A percentile compares a stretch with the other conserved stretches of the same genome.
Evolutionary conservation across 768 basidiomycete species (phyloP).

Genomic region (Phylloporus sp.): DNA sequence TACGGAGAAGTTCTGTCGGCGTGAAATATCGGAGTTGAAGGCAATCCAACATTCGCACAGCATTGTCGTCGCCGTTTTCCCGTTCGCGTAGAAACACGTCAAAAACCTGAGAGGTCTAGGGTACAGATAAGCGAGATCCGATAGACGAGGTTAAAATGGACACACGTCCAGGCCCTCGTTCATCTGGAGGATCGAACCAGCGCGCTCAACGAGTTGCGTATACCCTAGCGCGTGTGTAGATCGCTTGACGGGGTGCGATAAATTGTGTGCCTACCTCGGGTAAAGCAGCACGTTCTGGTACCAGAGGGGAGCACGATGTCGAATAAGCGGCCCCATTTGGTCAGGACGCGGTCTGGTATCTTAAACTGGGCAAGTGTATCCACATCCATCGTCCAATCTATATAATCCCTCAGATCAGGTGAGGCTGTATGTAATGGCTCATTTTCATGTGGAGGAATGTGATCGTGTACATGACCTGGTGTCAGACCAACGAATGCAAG

Average conservation of each 20-base stretch:
- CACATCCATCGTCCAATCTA: conserved; percentile 10
- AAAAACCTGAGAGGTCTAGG: conserved; percentile 60
- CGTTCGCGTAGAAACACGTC: conserved; percentile 50
- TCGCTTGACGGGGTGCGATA: neutral
- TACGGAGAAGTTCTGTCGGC: conserved; percentile 63
- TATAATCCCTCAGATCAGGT: conserved; percentile 7
- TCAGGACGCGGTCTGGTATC: conserved; percentile 59
- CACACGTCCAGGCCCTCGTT: conserved; percentile 63
- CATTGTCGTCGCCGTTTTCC: conserved; percentile 35
- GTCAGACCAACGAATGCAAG: conserved; percentile 33
- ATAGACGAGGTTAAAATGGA: neutral
- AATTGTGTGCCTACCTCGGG: conserved; percentile 49
- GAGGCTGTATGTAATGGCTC: neutral
- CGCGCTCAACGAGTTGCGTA: conserved; percentile 69
- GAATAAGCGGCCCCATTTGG: conserved; percentile 76
- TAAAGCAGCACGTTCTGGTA: conserved; percentile 72
- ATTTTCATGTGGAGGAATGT: conserved; percentile 49
- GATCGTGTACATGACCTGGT: conserved; percentile 38
- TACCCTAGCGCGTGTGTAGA: conserved; percentile 49
- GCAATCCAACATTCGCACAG: conserved; percentile 52
- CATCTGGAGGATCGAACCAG: conserved; percentile 75
- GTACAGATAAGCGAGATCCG: neutral
- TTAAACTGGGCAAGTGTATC: conserved; percentile 25
- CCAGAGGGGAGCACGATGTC: conserved; percentile 71
- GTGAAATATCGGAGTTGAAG: conserved; percentile 74